Evolutionary conservation across 179 eudicot genomes (phyloP), one percentile per base, ranked within the genome.

Genomic region (Beta corolliflora): DNA sequence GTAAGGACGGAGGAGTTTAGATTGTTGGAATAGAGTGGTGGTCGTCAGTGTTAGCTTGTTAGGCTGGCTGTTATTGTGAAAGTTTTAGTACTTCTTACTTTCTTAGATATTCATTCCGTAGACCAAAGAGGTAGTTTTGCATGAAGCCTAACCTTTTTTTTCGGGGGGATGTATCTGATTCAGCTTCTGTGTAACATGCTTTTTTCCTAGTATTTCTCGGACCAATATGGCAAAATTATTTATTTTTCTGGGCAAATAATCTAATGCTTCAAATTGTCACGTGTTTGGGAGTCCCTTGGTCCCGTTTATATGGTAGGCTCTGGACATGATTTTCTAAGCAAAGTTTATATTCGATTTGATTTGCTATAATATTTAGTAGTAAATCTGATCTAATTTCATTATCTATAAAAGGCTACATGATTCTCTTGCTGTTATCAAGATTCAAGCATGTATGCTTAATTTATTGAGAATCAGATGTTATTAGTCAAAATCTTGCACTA

Each of bases 121-220:
- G 52, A 68, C 72, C 52, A 68, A 14, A 68, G 72, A 16, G 52
- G 23, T 68, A 41, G 72, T 31, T 66, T 66, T 41, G 72, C 44
- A 68, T 67, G 41, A 67, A 41, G 10, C 72, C 53, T 44, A 68
- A 41, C 21, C 52, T 68, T 44, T 6, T 5, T 10, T 61, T 61
- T 61, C 41, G 41, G 41, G n/a, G n/a, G 29, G 66, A 0, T 61
- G 21, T 41, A 14, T 67, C 23, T 67, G 50, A 36, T n/a, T 36
- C n/a, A 15, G 71, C 45, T 67, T 67, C 15, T 64, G 15, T 25
- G 29, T 9, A n/a, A 61, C 41, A 36, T n/a, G 7, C 1, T 25
- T 9, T 63, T 4, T 9, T 64, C 9, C 41, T 64, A 25, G 68
- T 23, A 18, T 25, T 23, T 8, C 6, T 25, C n/a, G n/a, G n/a